Evolutionary conservation across 306 rosid species (phyloP), one percentile per base, ranked within the genome.

Genomic region (Hippophae gyantsensis): DNA sequence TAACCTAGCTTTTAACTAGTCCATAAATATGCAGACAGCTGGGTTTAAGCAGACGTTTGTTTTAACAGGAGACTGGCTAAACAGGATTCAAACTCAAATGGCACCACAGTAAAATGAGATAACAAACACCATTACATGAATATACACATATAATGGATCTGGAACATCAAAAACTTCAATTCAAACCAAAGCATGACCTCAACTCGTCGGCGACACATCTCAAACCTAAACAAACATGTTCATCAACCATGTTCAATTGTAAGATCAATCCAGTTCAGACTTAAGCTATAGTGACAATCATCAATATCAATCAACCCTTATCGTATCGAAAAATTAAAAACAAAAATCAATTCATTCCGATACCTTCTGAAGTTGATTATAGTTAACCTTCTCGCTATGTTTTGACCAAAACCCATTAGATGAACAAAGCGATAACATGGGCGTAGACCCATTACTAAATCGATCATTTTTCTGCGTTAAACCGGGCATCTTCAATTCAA

Each of bases 311-410:
- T 42, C 46, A 54, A 60, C 52, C 54, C 23, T 46, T 53, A 61
- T 63, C 18, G 7, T 61, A 60, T 60, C 2, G 14, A 0, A 40
- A 6, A 49, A 46, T 47, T 5, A 25, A 41, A 54, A 58, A 32
- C 10, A 32, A 40, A 52, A 48, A 54, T 3, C 13, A 54, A 53
- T 58, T 23, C 58, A 81, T 70, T 69, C 58, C 50, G 67, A 68
- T 67, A 88, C 99, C 97, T 78, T 88, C 76, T 86, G 97, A 54
- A 92, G 95, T 78, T 89, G 99, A 79, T 72, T 79, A 74, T 68
- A 86, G 81, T 80, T 63, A 63, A 93, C 87, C 40, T 82, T 85
- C 7, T 70, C 84, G 11, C 78, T 74, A 69, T 80, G 89, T 74
- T 82, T 86, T 56, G 99, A 86, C 99, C 99, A 93, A 66, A 93